Percentiles rank a stretch among this genome's conserved stretches.
These are phyloP conservation scores for Apiospora phragmitis DNA, from an alignment of 2,329 filamentous ascomycete species.

Conservation along the genomic window DNA sequence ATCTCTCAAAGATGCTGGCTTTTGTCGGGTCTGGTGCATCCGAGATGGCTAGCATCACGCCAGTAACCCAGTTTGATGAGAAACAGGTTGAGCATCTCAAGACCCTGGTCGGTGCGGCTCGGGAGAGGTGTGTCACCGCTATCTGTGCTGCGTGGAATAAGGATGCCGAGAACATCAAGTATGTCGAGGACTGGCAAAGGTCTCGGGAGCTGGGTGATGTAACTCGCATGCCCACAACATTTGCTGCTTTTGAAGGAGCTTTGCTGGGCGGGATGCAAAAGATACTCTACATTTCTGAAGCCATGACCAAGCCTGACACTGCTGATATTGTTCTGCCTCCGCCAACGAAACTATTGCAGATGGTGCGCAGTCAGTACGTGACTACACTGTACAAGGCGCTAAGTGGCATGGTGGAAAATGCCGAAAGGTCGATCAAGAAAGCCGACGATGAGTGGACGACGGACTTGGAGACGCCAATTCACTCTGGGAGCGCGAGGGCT, in stretches of 20 bases:
- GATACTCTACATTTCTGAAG: constrained; percentile 89
- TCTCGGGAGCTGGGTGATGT: constrained; percentile 80
- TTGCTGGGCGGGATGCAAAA: constrained; percentile 88
- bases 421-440: constrained; percentile 71
- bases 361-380: constrained; percentile 90
- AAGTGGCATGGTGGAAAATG: constrained; percentile 96
- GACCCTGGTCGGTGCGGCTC: constrained; percentile 71
- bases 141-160: constrained; percentile 90
- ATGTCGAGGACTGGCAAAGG: constrained; percentile 90
- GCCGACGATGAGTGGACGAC: constrained; percentile 63
- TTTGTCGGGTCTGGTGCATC: constrained; percentile 84
- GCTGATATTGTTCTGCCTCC: constrained; percentile 82
- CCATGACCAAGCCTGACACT: constrained; percentile 71
- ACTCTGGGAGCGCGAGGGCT: constrained; percentile 32
- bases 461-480: constrained; percentile 43
- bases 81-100: constrained; percentile 72
- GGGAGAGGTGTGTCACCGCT: constrained; percentile 83
- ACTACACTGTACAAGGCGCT: constrained; percentile 91
- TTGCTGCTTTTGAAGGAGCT: constrained; percentile 81
- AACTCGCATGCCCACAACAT: constrained; percentile 86
- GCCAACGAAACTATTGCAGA: constrained; percentile 82
- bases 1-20: constrained; percentile 77
- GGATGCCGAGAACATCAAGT: constrained; percentile 89
- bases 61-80: constrained; percentile 58
- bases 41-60: constrained; percentile 76